Evolutionary conservation across 139 green algal genomes (phyloP).

Genomic region (Haematococcus lacustris): DNA sequence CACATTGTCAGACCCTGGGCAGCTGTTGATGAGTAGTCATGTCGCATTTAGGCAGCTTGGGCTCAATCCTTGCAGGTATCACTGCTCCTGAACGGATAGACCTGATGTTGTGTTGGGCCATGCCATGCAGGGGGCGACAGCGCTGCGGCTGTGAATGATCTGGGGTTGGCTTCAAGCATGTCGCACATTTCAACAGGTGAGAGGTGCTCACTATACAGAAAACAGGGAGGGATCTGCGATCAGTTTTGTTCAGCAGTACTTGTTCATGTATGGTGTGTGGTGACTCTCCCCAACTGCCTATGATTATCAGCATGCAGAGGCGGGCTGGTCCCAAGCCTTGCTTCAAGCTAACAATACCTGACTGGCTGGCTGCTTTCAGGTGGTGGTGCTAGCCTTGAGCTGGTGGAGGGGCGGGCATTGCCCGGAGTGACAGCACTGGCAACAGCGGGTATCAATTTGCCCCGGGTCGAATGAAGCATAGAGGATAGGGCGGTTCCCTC

Average conservation of each 20-base stretch:
- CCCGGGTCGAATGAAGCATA: too few relatives aligned
- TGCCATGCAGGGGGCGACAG: not conserved
- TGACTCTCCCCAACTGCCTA: too few relatives aligned
- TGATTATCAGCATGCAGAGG: too few relatives aligned
- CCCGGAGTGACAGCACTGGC: slow-evolving; percentile 37
- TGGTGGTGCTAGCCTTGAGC: slow-evolving; percentile 42
- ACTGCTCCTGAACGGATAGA: not conserved
- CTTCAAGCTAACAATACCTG: too few relatives aligned
- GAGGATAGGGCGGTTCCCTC: too few relatives aligned
- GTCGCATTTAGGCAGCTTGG: not conserved
- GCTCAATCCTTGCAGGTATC: not conserved
- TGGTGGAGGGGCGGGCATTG: slow-evolving; percentile 37
- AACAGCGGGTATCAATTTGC: not conserved
- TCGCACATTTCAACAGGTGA: slow-evolving; percentile 39
- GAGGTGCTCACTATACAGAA: too few relatives aligned
- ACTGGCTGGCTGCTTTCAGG: slow-evolving; percentile 11
- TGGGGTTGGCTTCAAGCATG: slow-evolving; percentile 15
- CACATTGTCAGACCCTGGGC: not conserved
- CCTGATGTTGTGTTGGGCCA: not conserved
- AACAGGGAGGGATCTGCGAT: too few relatives aligned
- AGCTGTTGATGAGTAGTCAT: not conserved
- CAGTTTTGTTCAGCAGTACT: too few relatives aligned
- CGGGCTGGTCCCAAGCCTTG: too few relatives aligned
- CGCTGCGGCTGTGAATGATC: slow-evolving; percentile 20
- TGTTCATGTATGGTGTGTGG: too few relatives aligned